Percentiles rank a stretch among this genome's conserved stretches.
phyloP scores from a whole-genome alignment of 1,284 basidiomycete species.

The Blastosporella zonata region DNA sequence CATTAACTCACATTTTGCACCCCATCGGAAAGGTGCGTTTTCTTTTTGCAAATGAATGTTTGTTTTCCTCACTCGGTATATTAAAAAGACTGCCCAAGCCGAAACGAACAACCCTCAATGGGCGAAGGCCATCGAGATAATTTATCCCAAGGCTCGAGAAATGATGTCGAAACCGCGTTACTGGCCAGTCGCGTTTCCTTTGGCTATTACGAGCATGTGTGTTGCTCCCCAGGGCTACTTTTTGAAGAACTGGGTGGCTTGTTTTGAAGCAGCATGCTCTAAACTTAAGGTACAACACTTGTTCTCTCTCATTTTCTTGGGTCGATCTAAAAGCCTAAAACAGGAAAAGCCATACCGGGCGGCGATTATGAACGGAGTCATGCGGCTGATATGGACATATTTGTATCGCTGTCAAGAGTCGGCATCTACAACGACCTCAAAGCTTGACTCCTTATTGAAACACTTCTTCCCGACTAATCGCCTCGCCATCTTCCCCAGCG shows the following conservation, averaged over 20 bases:
- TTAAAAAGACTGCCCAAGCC: conserved; percentile 81
- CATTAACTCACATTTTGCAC: conserved; percentile 77
- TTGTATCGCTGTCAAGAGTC: conserved; percentile 90
- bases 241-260: conserved; percentile 75
- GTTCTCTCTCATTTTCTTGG: conserved; percentile 9
- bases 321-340: conserved; percentile 2
- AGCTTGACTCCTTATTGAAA: conserved; percentile 76
- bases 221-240: conserved; percentile 88
- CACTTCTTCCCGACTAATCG: conserved; percentile 79
- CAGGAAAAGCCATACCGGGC: conserved; percentile 80
- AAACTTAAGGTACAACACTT: conserved; percentile 88
- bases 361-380: conserved; percentile 77
- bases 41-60: conserved; percentile 5
- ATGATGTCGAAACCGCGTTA: conserved; percentile 92
- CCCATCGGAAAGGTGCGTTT: conserved; percentile 79
- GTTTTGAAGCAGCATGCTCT: conserved; percentile 66
- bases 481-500: conserved; percentile 61
- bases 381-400: conserved; percentile 92
- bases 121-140: conserved; percentile 86
- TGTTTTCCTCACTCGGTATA: background rate
- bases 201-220: conserved; percentile 82
- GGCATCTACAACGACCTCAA: conserved; percentile 71
- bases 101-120: conserved; percentile 96
- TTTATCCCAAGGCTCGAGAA: conserved; percentile 81
- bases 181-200: conserved; percentile 86